Conservation (phyloP, 371 early-diverging fungal genomes). For the Thermomucor indicae-seudaticae region DNA sequence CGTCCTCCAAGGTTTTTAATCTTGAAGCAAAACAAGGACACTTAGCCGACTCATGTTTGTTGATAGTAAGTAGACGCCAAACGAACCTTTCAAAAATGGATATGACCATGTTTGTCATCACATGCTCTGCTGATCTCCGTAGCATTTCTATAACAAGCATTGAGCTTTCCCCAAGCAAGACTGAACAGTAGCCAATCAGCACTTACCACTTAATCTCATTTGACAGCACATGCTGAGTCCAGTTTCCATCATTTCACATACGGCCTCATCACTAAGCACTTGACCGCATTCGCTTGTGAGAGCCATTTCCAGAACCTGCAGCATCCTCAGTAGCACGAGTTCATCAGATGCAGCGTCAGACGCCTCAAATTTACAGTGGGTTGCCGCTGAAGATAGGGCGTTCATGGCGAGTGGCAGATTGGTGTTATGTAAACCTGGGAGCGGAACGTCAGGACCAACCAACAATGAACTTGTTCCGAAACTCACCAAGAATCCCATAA, state of each 20-base stretch:
- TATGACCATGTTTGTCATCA: slow-evolving; percentile 70
- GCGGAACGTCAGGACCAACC: neutral
- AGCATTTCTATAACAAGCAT: slow-evolving; percentile 60
- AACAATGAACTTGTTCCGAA: neutral
- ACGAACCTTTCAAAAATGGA: slow-evolving; percentile 66
- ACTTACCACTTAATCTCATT: slow-evolving; percentile 80
- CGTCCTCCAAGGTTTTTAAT: slow-evolving; percentile 38
- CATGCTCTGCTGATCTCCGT: slow-evolving; percentile 77
- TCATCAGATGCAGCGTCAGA: slow-evolving; percentile 93
- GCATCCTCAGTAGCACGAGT: slow-evolving; percentile 83
- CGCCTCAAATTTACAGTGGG: slow-evolving; percentile 94
- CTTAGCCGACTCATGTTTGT: neutral
- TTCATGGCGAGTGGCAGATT: slow-evolving; percentile 68
- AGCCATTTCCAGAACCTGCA: slow-evolving; percentile 75
- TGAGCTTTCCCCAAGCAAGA: neutral
- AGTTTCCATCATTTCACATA: slow-evolving; percentile 96
- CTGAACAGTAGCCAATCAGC: slow-evolving; percentile 3
- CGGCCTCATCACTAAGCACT: slow-evolving; percentile 81
- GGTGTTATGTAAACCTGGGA: slow-evolving; percentile 65
- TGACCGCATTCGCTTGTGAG: slow-evolving; percentile 64
- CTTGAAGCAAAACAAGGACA: slow-evolving; percentile 3
- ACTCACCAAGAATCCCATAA: slow-evolving; percentile 78
- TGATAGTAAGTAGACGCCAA: neutral
- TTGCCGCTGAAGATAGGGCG: slow-evolving; percentile 73
- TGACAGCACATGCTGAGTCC: slow-evolving; percentile 95